Evolutionary conservation across 2,329 filamentous ascomycete genomes (phyloP).

Genomic region (Ustulina deusta): DNA sequence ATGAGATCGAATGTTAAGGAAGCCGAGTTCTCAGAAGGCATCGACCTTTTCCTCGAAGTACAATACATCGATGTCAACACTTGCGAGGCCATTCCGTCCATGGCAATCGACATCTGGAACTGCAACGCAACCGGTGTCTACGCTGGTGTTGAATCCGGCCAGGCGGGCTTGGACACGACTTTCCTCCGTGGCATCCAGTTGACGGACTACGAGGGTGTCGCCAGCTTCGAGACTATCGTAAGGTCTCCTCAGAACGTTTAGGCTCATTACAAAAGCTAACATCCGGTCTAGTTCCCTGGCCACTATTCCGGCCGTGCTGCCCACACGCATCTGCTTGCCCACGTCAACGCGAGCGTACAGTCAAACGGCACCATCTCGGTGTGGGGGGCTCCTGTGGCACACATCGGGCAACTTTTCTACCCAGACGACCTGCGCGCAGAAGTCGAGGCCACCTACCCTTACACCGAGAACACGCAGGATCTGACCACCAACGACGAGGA

Average conservation of each 20-base stretch:
- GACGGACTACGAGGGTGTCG: slow-evolving; percentile 61
- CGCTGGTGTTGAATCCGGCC: slow-evolving; percentile 49
- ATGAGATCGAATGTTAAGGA: slow-evolving; percentile 60
- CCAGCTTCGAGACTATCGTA: slow-evolving; percentile 58
- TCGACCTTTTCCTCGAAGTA: slow-evolving; percentile 59
- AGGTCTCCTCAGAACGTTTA: neutral
- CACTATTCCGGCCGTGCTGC: slow-evolving; percentile 55
- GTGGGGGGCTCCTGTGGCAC: slow-evolving; percentile 47
- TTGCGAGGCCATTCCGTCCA: slow-evolving; percentile 57
- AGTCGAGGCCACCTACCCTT: slow-evolving; percentile 49
- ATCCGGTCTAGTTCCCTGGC: slow-evolving; percentile 53
- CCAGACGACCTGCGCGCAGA: slow-evolving; percentile 48
- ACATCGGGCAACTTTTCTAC: slow-evolving; percentile 53
- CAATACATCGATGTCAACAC: slow-evolving; percentile 62
- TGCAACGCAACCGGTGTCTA: slow-evolving; percentile 58
- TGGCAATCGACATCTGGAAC: slow-evolving; percentile 61
- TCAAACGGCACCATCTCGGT: slow-evolving; percentile 50
- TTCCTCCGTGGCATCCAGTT: slow-evolving; percentile 63
- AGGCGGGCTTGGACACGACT: slow-evolving; percentile 55
- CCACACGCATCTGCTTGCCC: slow-evolving; percentile 57
- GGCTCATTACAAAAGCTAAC: slow-evolving; percentile 13
- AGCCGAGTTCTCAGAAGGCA: slow-evolving; percentile 52
- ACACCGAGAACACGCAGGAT: slow-evolving; percentile 48
- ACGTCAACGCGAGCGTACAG: slow-evolving; percentile 47
- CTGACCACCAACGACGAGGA: slow-evolving; percentile 51